Conservation (phyloP, 2,329 filamentous ascomycete genomes). For the Nothopassalora personata region DNA sequence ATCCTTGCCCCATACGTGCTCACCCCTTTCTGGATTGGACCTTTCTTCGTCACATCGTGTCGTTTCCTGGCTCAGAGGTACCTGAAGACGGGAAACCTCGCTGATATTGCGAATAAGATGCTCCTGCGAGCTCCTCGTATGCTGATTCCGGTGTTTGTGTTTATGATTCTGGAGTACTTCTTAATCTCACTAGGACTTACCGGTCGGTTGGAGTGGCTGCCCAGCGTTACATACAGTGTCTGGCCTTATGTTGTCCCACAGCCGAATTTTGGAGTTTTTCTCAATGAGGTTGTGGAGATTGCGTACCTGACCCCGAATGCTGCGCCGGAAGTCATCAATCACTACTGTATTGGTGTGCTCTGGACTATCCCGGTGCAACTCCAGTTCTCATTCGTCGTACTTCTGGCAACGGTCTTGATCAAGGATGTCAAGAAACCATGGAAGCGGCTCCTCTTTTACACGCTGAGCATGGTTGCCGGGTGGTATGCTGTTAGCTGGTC, state of each 20-base stretch:
- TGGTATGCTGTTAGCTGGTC: constrained; percentile 46
- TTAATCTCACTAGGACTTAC: constrained; percentile 42
- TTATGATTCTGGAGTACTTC: constrained; percentile 45
- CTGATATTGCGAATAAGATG: constrained; percentile 42
- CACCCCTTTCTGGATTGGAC: constrained; percentile 45
- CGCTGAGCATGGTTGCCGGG: constrained; percentile 40
- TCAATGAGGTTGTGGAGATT: constrained; percentile 43
- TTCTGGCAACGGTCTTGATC: constrained; percentile 41
- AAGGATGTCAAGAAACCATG: constrained; percentile 42
- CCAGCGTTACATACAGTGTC: constrained; percentile 44
- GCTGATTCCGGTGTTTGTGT: constrained; percentile 42
- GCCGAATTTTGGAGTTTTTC: constrained; percentile 38
- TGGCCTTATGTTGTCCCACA: constrained; percentile 44
- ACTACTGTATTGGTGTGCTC: constrained; percentile 47
- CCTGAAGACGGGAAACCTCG: constrained; percentile 39
- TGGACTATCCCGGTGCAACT: constrained; percentile 49
- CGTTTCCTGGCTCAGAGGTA: constrained; percentile 43
- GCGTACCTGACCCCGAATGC: constrained; percentile 46
- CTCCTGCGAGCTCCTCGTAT: constrained; percentile 43
- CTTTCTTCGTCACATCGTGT: constrained; percentile 46
- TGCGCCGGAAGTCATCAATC: constrained; percentile 43
- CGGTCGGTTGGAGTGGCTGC: constrained; percentile 41
- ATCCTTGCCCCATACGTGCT: constrained; percentile 42
- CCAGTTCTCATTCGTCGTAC: constrained; percentile 43
- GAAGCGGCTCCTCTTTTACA: constrained; percentile 45